Conservation (phyloP, 768 basidiomycete species). For the Nidularia pulvinata region DNA sequence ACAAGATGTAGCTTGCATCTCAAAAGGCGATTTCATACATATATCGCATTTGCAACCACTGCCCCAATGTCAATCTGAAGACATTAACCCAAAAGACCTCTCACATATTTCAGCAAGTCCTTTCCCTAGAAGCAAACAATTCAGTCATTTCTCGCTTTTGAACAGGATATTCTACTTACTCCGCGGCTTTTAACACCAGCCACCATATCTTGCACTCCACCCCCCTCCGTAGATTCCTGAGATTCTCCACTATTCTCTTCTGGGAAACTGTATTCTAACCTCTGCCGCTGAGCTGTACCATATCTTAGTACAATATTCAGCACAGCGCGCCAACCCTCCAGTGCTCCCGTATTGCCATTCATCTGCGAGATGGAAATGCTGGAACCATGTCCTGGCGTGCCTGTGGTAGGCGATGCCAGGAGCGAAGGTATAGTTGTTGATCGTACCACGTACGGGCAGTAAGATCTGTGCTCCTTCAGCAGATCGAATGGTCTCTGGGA, state of each 20-base stretch:
- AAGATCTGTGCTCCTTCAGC: conserved; percentile 80
- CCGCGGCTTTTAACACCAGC: conserved; percentile 74
- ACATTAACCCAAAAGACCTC: conserved; percentile 55
- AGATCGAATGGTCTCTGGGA: conserved; percentile 64
- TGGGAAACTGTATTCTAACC: conserved; percentile 27
- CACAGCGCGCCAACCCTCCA: conserved; percentile 87
- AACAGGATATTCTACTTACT: conserved; percentile 38
- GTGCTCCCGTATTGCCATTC: conserved; percentile 21
- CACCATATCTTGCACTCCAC: conserved; percentile 74
- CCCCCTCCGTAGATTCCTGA: conserved; percentile 33
- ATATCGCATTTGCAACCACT: too few species aligned
- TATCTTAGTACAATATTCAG: conserved; percentile 66
- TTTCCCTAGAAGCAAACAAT: conserved; percentile 44
- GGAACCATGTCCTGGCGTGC: conserved; percentile 6
- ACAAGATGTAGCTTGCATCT: too few species aligned
- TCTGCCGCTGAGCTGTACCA: conserved; percentile 59
- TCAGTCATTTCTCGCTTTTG: conserved; percentile 3
- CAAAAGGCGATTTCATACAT: too few species aligned
- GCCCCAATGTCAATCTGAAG: too few species aligned
- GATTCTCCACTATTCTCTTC: conserved; percentile 8
- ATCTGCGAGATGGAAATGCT: conserved; percentile 26
- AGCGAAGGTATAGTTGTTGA: conserved; percentile 66
- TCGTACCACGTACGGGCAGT: conserved; percentile 81
- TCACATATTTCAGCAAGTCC: conserved; percentile 75
- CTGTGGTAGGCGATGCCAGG: conserved; percentile 26